phyloP scores from a whole-genome alignment of 345 rosid species.

The Psidium friedrichsthalianum region DNA sequence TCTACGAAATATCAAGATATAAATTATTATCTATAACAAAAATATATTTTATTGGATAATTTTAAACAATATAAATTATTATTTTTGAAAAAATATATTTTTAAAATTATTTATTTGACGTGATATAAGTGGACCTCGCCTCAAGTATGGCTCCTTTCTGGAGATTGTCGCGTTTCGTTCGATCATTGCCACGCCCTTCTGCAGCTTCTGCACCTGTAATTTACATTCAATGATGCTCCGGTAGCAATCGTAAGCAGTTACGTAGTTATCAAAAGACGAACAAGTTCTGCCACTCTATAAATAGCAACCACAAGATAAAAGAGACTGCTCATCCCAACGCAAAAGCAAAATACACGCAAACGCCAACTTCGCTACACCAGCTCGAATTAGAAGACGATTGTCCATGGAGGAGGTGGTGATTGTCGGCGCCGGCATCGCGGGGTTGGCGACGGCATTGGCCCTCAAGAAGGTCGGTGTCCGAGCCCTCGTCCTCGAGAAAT shows the following conservation, averaged over 20 bases:
- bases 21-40: too few relatives aligned
- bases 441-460: constrained; percentile 28
- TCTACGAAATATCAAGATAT: too few relatives aligned
- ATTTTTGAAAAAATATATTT: too few relatives aligned
- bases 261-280: background rate
- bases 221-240: background rate
- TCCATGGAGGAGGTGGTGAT: background rate
- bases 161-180: too few relatives aligned
- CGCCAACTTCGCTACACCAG: background rate
- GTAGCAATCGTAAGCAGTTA: background rate
- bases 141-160: too few relatives aligned
- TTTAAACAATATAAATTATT: too few relatives aligned
- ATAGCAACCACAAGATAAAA: background rate
- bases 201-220: background rate
- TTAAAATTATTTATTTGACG: too few relatives aligned
- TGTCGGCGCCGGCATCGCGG: constrained; percentile 20
- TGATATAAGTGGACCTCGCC: too few relatives aligned
- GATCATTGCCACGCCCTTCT: background rate
- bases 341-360: background rate
- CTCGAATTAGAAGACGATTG: background rate
- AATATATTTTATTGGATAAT: too few relatives aligned
- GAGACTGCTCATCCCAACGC: background rate
- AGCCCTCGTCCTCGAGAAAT: constrained; percentile 22
- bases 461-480: constrained; percentile 21
- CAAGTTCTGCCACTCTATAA: background rate